phyloP scores from a whole-genome alignment of 768 basidiomycete genomes.

The Pisolithus sp. region DNA sequence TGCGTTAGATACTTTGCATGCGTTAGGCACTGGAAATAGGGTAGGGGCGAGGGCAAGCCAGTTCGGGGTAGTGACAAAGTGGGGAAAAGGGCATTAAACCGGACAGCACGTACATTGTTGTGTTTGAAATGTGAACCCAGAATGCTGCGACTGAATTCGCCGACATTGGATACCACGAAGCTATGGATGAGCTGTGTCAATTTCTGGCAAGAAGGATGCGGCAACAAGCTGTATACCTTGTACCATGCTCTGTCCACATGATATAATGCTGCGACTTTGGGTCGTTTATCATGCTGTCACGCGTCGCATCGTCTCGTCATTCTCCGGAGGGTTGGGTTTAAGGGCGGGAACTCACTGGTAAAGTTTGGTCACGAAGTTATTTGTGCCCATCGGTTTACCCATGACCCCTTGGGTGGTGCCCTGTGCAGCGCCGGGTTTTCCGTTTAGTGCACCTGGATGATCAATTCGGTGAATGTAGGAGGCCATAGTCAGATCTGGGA shows the following conservation, averaged over 20 bases:
- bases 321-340: background rate
- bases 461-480: background rate
- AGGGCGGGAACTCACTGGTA: slow-evolving; percentile 55
- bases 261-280: slow-evolving; percentile 75
- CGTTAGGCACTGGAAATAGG: background rate
- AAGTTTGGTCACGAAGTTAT: slow-evolving; percentile 85
- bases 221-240: slow-evolving; percentile 35
- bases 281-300: slow-evolving; percentile 77
- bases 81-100: slow-evolving; percentile 2
- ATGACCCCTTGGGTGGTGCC: slow-evolving; percentile 46
- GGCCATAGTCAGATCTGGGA: background rate
- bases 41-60: background rate
- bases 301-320: background rate
- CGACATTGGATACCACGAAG: slow-evolving; percentile 81
- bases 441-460: background rate
- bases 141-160: slow-evolving; percentile 80
- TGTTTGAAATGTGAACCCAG: slow-evolving; percentile 87
- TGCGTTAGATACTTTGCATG: slow-evolving; percentile 1
- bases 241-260: slow-evolving; percentile 75
- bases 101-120: slow-evolving; percentile 58
- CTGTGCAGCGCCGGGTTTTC: slow-evolving; percentile 14
- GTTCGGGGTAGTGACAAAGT: background rate
- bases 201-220: background rate
- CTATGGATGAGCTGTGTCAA: slow-evolving; percentile 23
- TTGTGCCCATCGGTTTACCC: slow-evolving; percentile 59